A percentile compares a stretch with the other conserved stretches of the same genome.
Conservation (phyloP, 1,284 basidiomycete genomes). For the Ustilago esculenta region DNA sequence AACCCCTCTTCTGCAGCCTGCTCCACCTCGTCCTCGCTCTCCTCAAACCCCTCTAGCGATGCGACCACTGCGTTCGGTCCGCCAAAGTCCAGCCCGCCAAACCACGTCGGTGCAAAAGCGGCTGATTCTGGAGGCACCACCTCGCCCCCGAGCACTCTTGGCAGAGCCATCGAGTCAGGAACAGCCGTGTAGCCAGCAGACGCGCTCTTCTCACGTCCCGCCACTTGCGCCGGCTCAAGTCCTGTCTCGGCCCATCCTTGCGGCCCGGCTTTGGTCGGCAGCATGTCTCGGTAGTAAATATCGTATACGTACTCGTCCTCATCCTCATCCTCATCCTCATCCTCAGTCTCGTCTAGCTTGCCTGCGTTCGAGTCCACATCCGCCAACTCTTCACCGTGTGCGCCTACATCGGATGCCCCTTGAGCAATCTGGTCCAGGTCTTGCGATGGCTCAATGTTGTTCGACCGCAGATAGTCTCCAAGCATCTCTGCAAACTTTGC, state of each 20-base stretch:
- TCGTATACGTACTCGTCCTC: conserved; percentile 63
- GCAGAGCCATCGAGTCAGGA: conserved; percentile 31
- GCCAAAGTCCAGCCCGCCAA: conserved; percentile 34
- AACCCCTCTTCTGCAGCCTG: conserved; percentile 37
- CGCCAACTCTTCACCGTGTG: background rate
- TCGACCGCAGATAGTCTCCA: conserved; percentile 47
- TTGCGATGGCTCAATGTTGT: conserved; percentile 42
- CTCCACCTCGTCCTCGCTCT: conserved; percentile 42
- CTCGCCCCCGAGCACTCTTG: conserved; percentile 40
- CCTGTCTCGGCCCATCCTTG: conserved; percentile 33
- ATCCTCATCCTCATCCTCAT: conserved; percentile 13
- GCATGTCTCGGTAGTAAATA: conserved; percentile 60
- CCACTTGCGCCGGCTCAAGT: conserved; percentile 32
- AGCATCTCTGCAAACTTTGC: conserved; percentile 55
- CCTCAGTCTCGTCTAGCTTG: background rate
- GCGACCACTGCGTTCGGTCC: conserved; percentile 34
- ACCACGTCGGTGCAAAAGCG: conserved; percentile 16
- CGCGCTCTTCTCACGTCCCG: conserved; percentile 38
- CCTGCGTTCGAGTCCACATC: background rate
- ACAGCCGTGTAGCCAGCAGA: conserved; percentile 27
- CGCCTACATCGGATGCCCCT: conserved; percentile 13
- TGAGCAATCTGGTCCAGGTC: conserved; percentile 35
- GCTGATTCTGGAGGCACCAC: conserved; percentile 29
- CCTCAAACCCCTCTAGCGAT: conserved; percentile 32
- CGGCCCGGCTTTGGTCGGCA: conserved; percentile 40